phyloP scores from a whole-genome alignment of 192 early-diverging fungal genomes.

The Phlyctochytrium bullatum region DNA sequence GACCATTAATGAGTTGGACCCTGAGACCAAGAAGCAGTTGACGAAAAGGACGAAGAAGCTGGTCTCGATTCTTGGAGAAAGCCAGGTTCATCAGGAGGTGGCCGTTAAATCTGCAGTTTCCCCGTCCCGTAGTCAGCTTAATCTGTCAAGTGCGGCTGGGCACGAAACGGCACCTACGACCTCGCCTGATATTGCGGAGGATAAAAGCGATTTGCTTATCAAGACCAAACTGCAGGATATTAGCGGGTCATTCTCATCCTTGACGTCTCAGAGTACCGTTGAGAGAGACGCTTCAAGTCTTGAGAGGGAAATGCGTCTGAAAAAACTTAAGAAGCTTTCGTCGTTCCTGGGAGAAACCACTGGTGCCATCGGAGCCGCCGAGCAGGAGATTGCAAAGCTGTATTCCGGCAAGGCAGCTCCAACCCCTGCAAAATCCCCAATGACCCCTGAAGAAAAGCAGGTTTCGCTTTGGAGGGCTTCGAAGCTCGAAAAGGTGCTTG shows the following conservation, averaged over 20 bases:
- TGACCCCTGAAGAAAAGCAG: neutral
- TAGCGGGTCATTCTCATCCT: neutral
- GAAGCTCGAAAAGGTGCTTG: neutral
- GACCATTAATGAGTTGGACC: conserved; percentile 17
- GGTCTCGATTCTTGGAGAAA: conserved; percentile 6
- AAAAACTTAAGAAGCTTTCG: conserved; percentile 12
- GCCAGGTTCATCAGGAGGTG: neutral
- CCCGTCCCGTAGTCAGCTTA: neutral
- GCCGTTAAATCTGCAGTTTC: neutral
- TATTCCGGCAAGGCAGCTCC: neutral
- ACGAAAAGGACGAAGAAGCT: conserved; percentile 12
- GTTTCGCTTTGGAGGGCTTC: neutral
- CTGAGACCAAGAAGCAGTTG: conserved; percentile 5
- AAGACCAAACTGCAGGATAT: too few relatives aligned
- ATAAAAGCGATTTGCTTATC: neutral
- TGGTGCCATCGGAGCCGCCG: conserved; percentile 3
- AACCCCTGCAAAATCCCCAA: neutral
- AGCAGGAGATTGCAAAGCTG: neutral
- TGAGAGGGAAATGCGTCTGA: neutral
- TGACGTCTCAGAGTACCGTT: neutral
- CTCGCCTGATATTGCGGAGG: neutral
- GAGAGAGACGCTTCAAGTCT: neutral
- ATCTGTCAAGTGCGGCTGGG: conserved; percentile 4
- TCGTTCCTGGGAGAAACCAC: conserved; percentile 13
- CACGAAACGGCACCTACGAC: neutral